These are phyloP conservation scores for Selaginella moellendorffii DNA, from an alignment of 75 land plant genomes.

Conservation along the genomic window DNA sequence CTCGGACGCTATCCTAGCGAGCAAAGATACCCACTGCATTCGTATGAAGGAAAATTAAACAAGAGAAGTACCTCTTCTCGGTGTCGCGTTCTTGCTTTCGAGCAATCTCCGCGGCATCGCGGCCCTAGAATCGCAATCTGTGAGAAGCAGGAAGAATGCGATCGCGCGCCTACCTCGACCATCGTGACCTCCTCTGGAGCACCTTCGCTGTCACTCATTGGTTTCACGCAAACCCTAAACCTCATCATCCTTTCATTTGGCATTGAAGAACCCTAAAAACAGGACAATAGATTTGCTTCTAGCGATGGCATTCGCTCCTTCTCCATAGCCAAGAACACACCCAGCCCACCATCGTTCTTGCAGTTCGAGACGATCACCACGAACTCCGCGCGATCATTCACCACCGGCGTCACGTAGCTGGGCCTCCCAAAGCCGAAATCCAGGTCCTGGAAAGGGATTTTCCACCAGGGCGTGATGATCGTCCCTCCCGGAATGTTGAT, in stretches of 20 bases:
- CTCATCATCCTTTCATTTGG: no score
- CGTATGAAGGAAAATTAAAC: no score
- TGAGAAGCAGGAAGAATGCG: background rate
- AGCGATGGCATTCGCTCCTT: background rate
- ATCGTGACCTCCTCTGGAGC: background rate
- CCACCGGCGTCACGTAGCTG: slow-evolving; percentile 44
- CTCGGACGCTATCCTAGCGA: background rate
- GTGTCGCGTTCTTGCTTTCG: background rate
- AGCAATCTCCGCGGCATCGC: background rate
- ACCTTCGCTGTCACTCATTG: background rate
- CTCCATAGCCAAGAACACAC: background rate
- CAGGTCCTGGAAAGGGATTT: slow-evolving; percentile 38
- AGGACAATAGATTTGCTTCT: no score
- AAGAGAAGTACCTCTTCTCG: background rate
- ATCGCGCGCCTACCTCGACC: background rate
- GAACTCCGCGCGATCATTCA: slow-evolving; percentile 35
- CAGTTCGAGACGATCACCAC: slow-evolving; percentile 35
- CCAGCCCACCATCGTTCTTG: background rate
- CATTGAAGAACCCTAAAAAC: no score
- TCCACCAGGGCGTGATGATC: slow-evolving; percentile 41
- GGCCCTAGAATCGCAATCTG: background rate
- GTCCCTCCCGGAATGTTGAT: background rate
- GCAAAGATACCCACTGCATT: no score
- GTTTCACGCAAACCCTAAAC: background rate
- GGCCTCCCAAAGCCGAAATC: slow-evolving; percentile 59